Conservation (phyloP, 2,329 filamentous ascomycete genomes). For the Acephala macrosclerotiorum region DNA sequence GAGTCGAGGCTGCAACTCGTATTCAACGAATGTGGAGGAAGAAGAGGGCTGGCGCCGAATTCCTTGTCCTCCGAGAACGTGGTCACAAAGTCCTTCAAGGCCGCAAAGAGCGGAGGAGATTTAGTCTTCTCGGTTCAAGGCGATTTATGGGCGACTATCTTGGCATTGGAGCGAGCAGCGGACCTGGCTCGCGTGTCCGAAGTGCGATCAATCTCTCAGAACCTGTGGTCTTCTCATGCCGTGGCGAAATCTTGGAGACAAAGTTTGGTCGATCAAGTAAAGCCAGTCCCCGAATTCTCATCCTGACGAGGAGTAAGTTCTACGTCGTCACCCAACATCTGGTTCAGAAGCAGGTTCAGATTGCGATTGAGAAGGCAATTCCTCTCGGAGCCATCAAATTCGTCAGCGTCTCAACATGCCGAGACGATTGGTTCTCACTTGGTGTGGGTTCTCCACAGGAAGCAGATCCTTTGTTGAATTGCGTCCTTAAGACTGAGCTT, state of each 20-base stretch:
- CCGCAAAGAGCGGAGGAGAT: slow-evolving; percentile 89
- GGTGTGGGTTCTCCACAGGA: slow-evolving; percentile 91
- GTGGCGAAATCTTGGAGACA: slow-evolving; percentile 86
- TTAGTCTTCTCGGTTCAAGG: slow-evolving; percentile 89
- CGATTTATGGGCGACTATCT: slow-evolving; percentile 96
- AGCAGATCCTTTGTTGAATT: slow-evolving; percentile 91
- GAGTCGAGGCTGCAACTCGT: slow-evolving; percentile 88
- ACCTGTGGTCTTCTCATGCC: slow-evolving; percentile 85
- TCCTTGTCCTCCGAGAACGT: slow-evolving; percentile 85
- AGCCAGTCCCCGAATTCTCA: slow-evolving; percentile 81
- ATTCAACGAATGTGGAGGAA: slow-evolving; percentile 97
- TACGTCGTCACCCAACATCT: slow-evolving; percentile 89
- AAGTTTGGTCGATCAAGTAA: slow-evolving; percentile 98
- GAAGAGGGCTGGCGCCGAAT: slow-evolving; percentile 89
- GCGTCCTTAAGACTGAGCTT: slow-evolving; percentile 95
- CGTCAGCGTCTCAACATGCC: slow-evolving; percentile 78
- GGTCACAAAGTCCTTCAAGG: slow-evolving; percentile 83
- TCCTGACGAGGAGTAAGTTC: slow-evolving; percentile 86
- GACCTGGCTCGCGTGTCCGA: slow-evolving; percentile 82
- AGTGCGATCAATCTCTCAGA: slow-evolving; percentile 78
- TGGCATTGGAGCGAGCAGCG: slow-evolving; percentile 80
- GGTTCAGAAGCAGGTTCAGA: slow-evolving; percentile 81
- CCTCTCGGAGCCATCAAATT: slow-evolving; percentile 89
- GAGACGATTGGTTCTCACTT: slow-evolving; percentile 97
- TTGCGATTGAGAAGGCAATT: slow-evolving; percentile 81